phyloP scores from a whole-genome alignment of 345 rosid genomes.

The Salix udensis region DNA sequence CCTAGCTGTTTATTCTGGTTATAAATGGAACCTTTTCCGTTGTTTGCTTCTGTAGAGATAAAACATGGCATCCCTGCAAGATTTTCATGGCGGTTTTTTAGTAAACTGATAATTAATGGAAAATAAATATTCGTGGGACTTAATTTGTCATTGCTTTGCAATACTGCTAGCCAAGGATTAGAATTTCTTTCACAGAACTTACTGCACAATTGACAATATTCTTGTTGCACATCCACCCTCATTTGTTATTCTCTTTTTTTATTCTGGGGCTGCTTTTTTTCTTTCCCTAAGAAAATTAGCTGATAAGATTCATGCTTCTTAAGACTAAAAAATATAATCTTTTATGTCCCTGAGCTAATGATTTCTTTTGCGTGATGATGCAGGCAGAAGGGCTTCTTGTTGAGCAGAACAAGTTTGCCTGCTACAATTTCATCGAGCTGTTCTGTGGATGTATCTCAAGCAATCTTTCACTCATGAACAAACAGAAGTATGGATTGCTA shows the following conservation, averaged over 20 bases:
- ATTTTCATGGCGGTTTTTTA: not conserved
- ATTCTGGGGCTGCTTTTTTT: not conserved
- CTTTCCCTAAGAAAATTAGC: too few relatives aligned
- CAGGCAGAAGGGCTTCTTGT: conserved; percentile 76
- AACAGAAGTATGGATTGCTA: conserved; percentile 46
- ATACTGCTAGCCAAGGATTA: too few relatives aligned
- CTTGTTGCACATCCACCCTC: not conserved
- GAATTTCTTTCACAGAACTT: not conserved
- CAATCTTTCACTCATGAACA: conserved; percentile 54
- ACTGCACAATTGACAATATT: not conserved
- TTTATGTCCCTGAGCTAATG: not conserved
- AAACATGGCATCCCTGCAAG: not conserved
- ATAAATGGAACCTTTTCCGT: not conserved
- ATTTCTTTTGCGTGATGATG: conserved; percentile 7
- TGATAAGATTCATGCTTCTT: not conserved
- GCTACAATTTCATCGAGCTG: conserved; percentile 55
- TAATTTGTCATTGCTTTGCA: not conserved
- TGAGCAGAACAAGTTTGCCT: conserved; percentile 55
- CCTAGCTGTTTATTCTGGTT: not conserved
- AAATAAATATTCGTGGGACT: not conserved
- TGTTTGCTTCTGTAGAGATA: not conserved
- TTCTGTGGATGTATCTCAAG: conserved; percentile 42
- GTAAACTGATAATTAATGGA: not conserved
- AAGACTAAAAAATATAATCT: not conserved
- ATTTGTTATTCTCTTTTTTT: not conserved